phyloP scores from a whole-genome alignment of 805 yeast species.

The Starmerella stellata region DNA sequence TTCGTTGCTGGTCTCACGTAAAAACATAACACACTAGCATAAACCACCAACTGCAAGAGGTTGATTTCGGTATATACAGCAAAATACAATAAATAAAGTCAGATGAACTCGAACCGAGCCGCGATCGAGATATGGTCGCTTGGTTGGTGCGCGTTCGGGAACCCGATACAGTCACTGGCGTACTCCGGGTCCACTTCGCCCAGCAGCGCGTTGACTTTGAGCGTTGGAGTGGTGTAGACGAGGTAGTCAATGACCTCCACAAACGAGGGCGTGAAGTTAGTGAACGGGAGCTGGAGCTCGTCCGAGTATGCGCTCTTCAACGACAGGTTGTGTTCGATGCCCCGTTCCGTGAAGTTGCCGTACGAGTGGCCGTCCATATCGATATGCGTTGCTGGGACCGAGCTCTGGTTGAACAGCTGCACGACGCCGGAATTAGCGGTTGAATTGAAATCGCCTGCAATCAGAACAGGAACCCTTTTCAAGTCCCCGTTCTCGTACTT shows the following conservation, averaged over 20 bases:
- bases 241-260: constrained; percentile 87
- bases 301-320: constrained; percentile 70
- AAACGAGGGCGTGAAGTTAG: constrained; percentile 85
- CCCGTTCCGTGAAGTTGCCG: constrained; percentile 78
- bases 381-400: constrained; percentile 47
- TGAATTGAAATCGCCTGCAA: constrained; percentile 95
- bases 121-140: constrained; percentile 87
- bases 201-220: constrained; percentile 67
- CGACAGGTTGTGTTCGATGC: constrained; percentile 64
- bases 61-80: too few relatives aligned
- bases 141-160: constrained; percentile 86
- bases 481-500: constrained; percentile 27
- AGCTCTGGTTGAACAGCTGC: constrained; percentile 68
- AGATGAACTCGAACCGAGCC: constrained; percentile 49
- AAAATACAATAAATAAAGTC: background rate
- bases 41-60: too few relatives aligned
- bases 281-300: constrained; percentile 80
- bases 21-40: too few relatives aligned
- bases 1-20: too few relatives aligned
- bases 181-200: constrained; percentile 74
- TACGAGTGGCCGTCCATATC: constrained; percentile 78
- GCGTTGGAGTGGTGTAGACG: constrained; percentile 74
- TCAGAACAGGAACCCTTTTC: constrained; percentile 49
- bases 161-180: constrained; percentile 59
- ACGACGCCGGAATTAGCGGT: constrained; percentile 76